Base-by-base conservation (phyloP, 495 filamentous ascomycete species). In the Jackrogersella multiformis region DNA sequence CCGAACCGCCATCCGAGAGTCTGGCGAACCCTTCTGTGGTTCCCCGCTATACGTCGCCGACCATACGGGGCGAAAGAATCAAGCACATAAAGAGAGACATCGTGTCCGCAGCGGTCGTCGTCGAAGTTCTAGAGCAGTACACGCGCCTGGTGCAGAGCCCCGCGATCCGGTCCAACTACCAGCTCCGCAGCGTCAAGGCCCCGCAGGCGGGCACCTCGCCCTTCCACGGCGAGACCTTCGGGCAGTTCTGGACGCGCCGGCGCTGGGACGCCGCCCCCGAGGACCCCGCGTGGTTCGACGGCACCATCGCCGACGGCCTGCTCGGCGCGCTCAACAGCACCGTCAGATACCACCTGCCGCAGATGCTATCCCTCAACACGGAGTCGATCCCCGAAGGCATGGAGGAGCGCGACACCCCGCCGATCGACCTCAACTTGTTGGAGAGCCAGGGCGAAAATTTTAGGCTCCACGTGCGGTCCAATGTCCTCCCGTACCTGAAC, bases 171-270 rank as follows among this genome's bases (percentile, higher is more conserved):
- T 15, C 24, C 13, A 45, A 61, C 18, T 34, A 23, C 20, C 15
- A 53, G 15, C 58, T 61, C 3, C 58, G 46, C 15, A 16, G 23
- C 0, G 13, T 13, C 0, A 54, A 61, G 15, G 44, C 45, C n/a
- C n/a, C n/a, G n/a, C n/a, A n/a, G 0, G 16, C n/a, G 9, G 20
- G 20, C 10, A 8, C 20, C 12, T 24, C 32, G 15, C 45, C 34
- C 1, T 60, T 38, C 34, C 16, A 49, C 26, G 26, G 35, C 1
- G 16, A 18, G 6, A 24, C 46, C 1, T 34, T 20, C 8, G 38
- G 48, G 5, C 46, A 61, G 24, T 61, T 26, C 23, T 61, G 58
- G 58, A 12, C 35, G 26, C 18, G 24, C 15, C 58, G 58, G 4
- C 35, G 13, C 21, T 21, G 20, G 30, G 12, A 39, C 3, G n/a